Conservation (phyloP, 139 green algal species). For the Volvox africanus region DNA sequence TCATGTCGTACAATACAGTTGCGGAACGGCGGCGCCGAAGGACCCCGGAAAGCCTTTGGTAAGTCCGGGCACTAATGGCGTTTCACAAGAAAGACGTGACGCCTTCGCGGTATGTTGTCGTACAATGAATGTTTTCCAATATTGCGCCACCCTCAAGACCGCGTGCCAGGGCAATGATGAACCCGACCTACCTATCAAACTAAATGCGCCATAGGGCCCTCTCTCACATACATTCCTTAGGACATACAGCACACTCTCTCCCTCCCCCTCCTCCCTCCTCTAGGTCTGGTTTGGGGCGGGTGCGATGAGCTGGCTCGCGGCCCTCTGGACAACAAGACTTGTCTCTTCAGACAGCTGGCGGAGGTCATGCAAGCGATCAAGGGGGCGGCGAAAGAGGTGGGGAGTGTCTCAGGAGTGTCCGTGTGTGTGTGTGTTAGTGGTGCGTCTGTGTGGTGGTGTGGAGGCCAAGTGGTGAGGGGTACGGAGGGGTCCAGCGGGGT, state of each 20-base stretch:
- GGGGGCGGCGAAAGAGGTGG: slow-evolving; percentile 35
- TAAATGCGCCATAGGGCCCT: no score
- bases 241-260: neutral
- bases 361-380: slow-evolving; percentile 26
- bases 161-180: no score
- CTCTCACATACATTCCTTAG: neutral
- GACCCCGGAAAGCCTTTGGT: neutral
- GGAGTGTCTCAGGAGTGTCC: neutral
- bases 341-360: slow-evolving; percentile 34
- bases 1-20: neutral
- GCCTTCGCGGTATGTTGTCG: no score
- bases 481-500: neutral
- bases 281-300: slow-evolving; percentile 30
- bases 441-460: neutral
- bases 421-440: no score
- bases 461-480: neutral
- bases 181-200: no score
- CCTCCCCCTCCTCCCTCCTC: neutral
- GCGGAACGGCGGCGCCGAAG: neutral
- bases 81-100: neutral
- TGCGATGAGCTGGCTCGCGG: slow-evolving; percentile 1
- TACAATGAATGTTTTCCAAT: no score
- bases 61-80: no score
- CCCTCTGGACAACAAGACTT: slow-evolving; percentile 29
- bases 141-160: no score